Evolutionary conservation across 2,329 filamentous ascomycete species (phyloP).

Genomic region (Phyllosticta capitalensis): DNA sequence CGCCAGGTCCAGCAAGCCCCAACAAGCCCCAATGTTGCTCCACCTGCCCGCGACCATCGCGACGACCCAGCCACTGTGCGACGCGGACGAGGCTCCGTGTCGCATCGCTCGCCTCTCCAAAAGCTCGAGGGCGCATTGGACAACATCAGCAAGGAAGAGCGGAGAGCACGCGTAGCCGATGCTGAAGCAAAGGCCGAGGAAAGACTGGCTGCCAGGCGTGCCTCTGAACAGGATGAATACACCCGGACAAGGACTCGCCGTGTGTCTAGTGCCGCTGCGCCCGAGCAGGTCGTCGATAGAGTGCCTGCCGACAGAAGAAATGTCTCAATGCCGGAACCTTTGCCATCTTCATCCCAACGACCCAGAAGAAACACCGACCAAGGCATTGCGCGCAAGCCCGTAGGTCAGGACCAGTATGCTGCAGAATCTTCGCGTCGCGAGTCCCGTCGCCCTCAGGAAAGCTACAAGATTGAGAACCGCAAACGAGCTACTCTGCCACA

Average conservation of each 20-base stretch:
- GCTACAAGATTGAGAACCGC: background rate
- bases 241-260: slow-evolving; percentile 11
- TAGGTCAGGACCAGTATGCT: background rate
- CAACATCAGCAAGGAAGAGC: slow-evolving; percentile 93
- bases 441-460: background rate
- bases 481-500: background rate
- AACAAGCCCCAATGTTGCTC: slow-evolving; percentile 23
- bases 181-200: slow-evolving; percentile 68
- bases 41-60: slow-evolving; percentile 24
- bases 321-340: slow-evolving; percentile 24
- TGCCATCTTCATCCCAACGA: slow-evolving; percentile 5
- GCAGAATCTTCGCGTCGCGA: background rate
- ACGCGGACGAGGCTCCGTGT: slow-evolving; percentile 46
- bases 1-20: slow-evolving; percentile 40
- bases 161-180: slow-evolving; percentile 72
- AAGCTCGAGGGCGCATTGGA: slow-evolving; percentile 84
- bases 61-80: background rate
- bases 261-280: slow-evolving; percentile 20
- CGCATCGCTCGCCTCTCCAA: slow-evolving; percentile 82
- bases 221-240: background rate
- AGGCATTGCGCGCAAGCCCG: background rate
- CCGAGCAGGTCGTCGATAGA: slow-evolving; percentile 13
- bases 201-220: slow-evolving; percentile 30
- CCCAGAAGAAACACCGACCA: slow-evolving; percentile 16
- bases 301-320: slow-evolving; percentile 20